Evolutionary conservation across 768 basidiomycete species (phyloP), one percentile per base, ranked within the genome.

Genomic region (Xerocomellus intermedius): DNA sequence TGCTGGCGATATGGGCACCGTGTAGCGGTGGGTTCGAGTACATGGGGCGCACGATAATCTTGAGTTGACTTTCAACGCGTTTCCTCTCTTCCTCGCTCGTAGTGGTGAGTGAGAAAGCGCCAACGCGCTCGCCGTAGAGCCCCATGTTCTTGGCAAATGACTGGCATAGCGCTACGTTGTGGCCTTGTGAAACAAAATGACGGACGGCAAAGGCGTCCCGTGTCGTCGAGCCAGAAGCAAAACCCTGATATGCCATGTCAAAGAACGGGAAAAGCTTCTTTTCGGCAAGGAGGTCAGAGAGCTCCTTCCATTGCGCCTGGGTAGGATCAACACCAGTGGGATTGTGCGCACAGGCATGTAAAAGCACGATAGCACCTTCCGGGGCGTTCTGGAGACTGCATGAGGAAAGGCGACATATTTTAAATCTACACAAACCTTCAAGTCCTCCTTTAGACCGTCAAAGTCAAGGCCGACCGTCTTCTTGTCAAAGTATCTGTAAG

Each of bases 111-210:
- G 95, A 96, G 78, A 99, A 94, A 5, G 91, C 89, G n/a, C 97
- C 97, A 55, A 94, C 92, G 64, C 97, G 94, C 76, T 98, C 97
- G 56, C 94, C 96, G 70, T 99, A 99, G 39, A 99, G 82, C 50
- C 97, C 97, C 86, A 98, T 96, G 79, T 98, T 98, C 81, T 99
- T 99, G 37, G 97, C 97, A 72, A 97, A 99, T 36, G 91, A 94
- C 72, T 99, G 97, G 60, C 89, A 82, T 24, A 98, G 82, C 28
- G 94, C 90, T 63, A 95, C 74, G 67, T 94, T 88, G 76, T 97
- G 94, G 22, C 93, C 91, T 70, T 93, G 79, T 19, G 85, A 79
- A 50, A 96, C 90, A 71, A 99, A 98, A 76, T 96, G 85, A 61
- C 96, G 90, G 55, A 98, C 85, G 32, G 96, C 94, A 72, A 92